Evolutionary conservation across 2,329 filamentous ascomycete species (phyloP).

Genomic region (Sclerotinia borealis): DNA sequence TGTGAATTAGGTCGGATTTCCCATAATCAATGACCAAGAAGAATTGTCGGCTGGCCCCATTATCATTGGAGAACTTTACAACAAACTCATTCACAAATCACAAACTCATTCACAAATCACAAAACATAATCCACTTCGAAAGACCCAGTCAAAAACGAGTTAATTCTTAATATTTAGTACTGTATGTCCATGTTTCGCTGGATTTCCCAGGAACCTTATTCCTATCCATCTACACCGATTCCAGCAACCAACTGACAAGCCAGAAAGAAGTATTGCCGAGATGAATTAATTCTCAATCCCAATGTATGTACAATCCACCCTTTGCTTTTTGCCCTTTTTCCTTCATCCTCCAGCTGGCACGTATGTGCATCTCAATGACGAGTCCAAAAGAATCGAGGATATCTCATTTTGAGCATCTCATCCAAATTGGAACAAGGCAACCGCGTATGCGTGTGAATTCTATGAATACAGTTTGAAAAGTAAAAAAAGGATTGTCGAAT

Average conservation of each 20-base stretch:
- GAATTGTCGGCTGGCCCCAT: no score
- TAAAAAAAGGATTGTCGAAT: neutral
- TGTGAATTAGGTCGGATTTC: no score
- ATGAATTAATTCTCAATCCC: neutral
- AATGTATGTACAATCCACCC: slow-evolving; percentile 5
- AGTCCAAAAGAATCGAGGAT: neutral
- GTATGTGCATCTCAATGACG: neutral
- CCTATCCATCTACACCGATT: slow-evolving; percentile 4
- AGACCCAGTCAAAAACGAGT: neutral
- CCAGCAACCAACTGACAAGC: slow-evolving; percentile 1
- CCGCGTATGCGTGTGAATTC: slow-evolving; percentile 9
- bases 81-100: no score
- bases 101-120: no score
- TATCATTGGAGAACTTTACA: no score
- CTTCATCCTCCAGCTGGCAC: neutral
- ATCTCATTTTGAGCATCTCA: slow-evolving; percentile 5
- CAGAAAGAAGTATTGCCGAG: neutral
- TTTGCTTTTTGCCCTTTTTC: neutral
- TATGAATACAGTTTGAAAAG: slow-evolving; percentile 11
- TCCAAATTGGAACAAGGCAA: neutral
- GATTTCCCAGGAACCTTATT: neutral
- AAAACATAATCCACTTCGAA: neutral
- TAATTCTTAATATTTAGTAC: neutral
- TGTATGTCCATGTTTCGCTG: slow-evolving; percentile 4
- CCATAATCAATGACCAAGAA: no score